Conservation (phyloP, 148 eudicot genomes). For the Fagopyrum homotropicum region DNA sequence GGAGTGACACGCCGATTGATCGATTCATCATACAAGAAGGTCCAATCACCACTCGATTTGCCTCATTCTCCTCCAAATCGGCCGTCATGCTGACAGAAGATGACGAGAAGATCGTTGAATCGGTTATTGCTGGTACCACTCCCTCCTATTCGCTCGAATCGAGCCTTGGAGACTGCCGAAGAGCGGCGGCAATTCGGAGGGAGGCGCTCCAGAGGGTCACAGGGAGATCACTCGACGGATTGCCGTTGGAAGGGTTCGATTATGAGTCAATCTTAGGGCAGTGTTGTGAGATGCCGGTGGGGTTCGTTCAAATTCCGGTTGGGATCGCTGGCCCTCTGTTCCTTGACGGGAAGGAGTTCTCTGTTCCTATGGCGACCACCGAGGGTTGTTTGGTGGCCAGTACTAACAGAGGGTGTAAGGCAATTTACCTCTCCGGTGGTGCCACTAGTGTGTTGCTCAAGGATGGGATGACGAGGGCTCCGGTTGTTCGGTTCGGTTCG, state of each 20-base stretch:
- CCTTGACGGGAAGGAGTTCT: slow-evolving; percentile 58
- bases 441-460: slow-evolving; percentile 48
- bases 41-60: background rate
- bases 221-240: slow-evolving; percentile 42
- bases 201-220: slow-evolving; percentile 63
- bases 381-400: slow-evolving; percentile 88
- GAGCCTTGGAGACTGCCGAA: slow-evolving; percentile 45
- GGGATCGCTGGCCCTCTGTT: slow-evolving; percentile 79
- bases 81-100: slow-evolving; percentile 14
- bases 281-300: slow-evolving; percentile 91
- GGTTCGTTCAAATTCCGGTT: slow-evolving; percentile 78
- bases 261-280: slow-evolving; percentile 66
- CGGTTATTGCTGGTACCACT: slow-evolving; percentile 44
- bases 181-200: slow-evolving; percentile 61
- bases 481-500: slow-evolving; percentile 61
- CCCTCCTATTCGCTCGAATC: slow-evolving; percentile 63
- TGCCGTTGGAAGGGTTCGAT: slow-evolving; percentile 64
- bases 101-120: slow-evolving; percentile 39
- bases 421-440: slow-evolving; percentile 60
- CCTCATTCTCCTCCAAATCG: slow-evolving; percentile 3
- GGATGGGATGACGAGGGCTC: slow-evolving; percentile 90
- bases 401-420: slow-evolving; percentile 83
- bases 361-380: slow-evolving; percentile 84
- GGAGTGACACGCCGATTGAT: slow-evolving; percentile 10
- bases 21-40: slow-evolving; percentile 8